These are phyloP conservation scores for Trypethelium eluteriae DNA, from an alignment of 495 filamentous ascomycete genomes.

Conservation along the genomic window DNA sequence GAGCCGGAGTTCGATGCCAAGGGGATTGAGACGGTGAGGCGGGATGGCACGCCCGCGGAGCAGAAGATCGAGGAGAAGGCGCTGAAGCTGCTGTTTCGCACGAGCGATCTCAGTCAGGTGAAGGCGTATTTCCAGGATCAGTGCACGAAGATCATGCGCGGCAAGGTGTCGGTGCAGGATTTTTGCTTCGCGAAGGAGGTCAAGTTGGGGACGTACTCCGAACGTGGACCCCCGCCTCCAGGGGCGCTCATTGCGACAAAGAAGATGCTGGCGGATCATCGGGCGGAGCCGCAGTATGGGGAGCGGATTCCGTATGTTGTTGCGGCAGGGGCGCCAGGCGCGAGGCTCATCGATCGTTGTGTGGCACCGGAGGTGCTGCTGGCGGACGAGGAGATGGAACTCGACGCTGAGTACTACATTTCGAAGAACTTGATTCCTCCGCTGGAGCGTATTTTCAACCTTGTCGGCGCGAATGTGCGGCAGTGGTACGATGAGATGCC, in stretches of 20 bases:
- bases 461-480: conserved; percentile 86
- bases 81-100: conserved; percentile 80
- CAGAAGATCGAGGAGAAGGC: conserved; percentile 97
- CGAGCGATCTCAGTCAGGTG: conserved; percentile 78
- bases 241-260: conserved; percentile 80
- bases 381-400: conserved; percentile 60
- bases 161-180: conserved; percentile 81
- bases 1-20: conserved; percentile 95
- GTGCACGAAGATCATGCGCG: conserved; percentile 88
- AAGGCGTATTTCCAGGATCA: conserved; percentile 87
- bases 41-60: conserved; percentile 90
- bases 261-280: conserved; percentile 75
- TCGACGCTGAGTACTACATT: conserved; percentile 98
- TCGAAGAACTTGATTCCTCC: conserved; percentile 91
- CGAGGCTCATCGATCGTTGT: conserved; percentile 80
- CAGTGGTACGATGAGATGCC: conserved; percentile 97
- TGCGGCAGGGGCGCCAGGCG: conserved; percentile 75
- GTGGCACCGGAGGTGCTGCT: conserved; percentile 81
- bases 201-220: conserved; percentile 81
- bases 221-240: conserved; percentile 67
- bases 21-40: conserved; percentile 91
- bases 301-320: conserved; percentile 95
- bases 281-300: conserved; percentile 87
- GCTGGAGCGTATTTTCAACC: conserved; percentile 91
- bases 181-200: conserved; percentile 94